Conservation (phyloP, 176 grass and related monocot species). For the Puya raimondii region DNA sequence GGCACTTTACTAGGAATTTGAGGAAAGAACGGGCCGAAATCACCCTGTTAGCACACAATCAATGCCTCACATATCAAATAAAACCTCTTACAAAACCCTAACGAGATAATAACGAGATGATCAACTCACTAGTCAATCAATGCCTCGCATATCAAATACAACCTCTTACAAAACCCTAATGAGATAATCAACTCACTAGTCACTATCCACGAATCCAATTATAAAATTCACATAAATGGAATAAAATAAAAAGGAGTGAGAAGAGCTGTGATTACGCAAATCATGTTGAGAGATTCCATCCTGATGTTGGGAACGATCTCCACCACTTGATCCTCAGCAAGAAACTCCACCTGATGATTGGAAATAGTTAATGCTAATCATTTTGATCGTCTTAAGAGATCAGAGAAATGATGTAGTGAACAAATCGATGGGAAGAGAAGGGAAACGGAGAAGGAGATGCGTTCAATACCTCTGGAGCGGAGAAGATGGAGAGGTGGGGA, state of each 20-base stretch:
- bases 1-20: constrained; percentile 74
- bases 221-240: not conserved
- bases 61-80: not conserved
- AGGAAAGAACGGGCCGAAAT: constrained; percentile 69
- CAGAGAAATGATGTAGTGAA: not conserved
- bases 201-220: not conserved
- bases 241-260: not conserved
- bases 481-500: constrained; percentile 63
- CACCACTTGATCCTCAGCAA: constrained; percentile 67
- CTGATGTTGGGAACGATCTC: constrained; percentile 82
- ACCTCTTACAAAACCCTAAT: not conserved
- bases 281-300: constrained; percentile 76
- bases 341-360: constrained; percentile 59
- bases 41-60: constrained; percentile 27
- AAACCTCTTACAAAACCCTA: not conserved
- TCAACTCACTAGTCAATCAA: too few relatives aligned
- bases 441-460: not conserved
- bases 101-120: too few relatives aligned
- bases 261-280: constrained; percentile 41
- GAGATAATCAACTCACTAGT: not conserved
- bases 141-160: not conserved
- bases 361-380: too few relatives aligned
- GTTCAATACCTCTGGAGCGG: constrained; percentile 54
- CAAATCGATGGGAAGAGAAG: not conserved
- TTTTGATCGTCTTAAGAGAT: not conserved